Base-by-base conservation (phyloP, 2,329 filamentous ascomycete species). In the Zymoseptoria crescenta region DNA sequence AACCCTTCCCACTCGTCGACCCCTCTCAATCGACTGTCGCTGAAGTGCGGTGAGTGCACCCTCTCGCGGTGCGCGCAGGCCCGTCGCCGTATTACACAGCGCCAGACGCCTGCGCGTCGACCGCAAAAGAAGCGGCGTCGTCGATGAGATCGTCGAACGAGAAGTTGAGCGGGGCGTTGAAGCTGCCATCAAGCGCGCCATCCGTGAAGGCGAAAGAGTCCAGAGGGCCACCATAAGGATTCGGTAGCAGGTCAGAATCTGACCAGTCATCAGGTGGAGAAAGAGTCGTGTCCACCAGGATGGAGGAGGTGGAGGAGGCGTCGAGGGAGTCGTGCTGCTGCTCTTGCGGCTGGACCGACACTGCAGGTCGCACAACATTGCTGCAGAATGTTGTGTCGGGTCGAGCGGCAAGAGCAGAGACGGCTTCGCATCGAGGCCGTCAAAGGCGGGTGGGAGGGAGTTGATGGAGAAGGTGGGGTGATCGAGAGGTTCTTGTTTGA, bases 311-410 rank as follows among this genome's bases (percentile, higher is more conserved):
- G 58, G 61, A 45, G 52, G 53, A 53, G 29, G 20, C 52, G 56
- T 54, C 59, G 57, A 61, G 62, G n/a, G n/a, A n/a, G 58, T 62
- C 62, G 57, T 61, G 59, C 54, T 68, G 65, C 62, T 67, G 66
- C 57, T 67, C 66, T 59, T 58, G 62, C 56, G 63, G 69, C 67
- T 70, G 88, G 89, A 93, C 87, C 85, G 94, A 97, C 94, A 99
- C 94, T 88, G 94, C 94, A 96, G 94, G 94, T 96, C 94, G 78
- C 88, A 97, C 94, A 97, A 96, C 93, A 96, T 87, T 92, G 84
- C 94, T 83, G 94, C 94, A 97, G 94, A 92, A 96, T 95, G 92
- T 96, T 96, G 94, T 96, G 92, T 94, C 94, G 85, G 80, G 83
- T 95, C 90, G 85, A 89, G 83, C 79, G 87, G 83, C 79, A 79